These are phyloP conservation scores for Abrus precatorius DNA, from an alignment of 306 rosid genomes.

Conservation along the genomic window DNA sequence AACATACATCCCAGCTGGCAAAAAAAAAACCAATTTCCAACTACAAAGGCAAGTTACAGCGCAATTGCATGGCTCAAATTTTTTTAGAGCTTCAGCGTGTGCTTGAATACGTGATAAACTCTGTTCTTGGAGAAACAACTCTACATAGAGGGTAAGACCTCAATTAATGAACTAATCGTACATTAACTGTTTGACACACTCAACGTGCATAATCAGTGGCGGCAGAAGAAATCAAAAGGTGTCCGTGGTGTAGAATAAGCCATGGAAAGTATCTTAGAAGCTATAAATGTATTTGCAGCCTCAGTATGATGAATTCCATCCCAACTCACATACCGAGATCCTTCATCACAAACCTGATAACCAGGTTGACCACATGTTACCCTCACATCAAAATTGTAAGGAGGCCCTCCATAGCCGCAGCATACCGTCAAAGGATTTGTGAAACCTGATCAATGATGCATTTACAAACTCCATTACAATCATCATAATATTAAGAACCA, in stretches of 20 bases:
- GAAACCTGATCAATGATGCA: slow-evolving; percentile 64
- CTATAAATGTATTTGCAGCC: slow-evolving; percentile 75
- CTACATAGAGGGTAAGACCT: slow-evolving; percentile 22
- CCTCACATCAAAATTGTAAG: slow-evolving; percentile 75
- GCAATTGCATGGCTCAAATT: slow-evolving; percentile 20
- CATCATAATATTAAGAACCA: not conserved
- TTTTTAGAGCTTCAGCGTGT: slow-evolving; percentile 15
- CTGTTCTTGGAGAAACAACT: slow-evolving; percentile 28
- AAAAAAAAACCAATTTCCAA: not conserved
- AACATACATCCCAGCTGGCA: slow-evolving; percentile 28
- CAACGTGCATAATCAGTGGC: slow-evolving; percentile 45
- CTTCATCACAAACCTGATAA: slow-evolving; percentile 70
- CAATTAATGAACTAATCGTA: slow-evolving; percentile 21
- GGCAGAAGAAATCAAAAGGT: slow-evolving; percentile 79
- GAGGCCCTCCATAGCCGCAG: slow-evolving; percentile 92
- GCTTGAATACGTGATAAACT: slow-evolving; percentile 9
- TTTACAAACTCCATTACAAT: slow-evolving; percentile 39
- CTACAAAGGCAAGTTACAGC: slow-evolving; percentile 21
- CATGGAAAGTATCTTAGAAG: slow-evolving; percentile 70
- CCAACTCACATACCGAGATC: slow-evolving; percentile 71
- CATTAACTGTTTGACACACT: slow-evolving; percentile 21
- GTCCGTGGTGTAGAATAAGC: slow-evolving; percentile 74
- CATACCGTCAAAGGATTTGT: slow-evolving; percentile 82
- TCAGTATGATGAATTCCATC: slow-evolving; percentile 86
- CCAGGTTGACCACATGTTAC: slow-evolving; percentile 88